Conservation (phyloP, 805 yeast species). For the Groenewaldozyma salmanticensis region DNA sequence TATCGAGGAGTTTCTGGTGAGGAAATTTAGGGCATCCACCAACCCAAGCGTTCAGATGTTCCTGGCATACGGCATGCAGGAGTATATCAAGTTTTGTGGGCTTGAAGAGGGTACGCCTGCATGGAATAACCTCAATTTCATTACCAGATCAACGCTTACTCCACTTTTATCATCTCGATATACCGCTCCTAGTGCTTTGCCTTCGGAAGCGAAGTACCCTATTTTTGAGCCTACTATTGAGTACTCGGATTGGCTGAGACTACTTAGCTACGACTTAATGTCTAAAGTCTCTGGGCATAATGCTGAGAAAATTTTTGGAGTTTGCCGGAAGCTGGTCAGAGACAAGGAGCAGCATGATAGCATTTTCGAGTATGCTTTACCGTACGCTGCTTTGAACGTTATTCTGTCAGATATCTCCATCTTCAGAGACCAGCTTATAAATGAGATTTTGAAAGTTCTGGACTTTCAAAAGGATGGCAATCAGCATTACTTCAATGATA, state of each 20-base stretch:
- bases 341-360: constrained; percentile 51
- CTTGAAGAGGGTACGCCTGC: constrained; percentile 12
- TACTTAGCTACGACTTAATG: constrained; percentile 57
- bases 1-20: constrained; percentile 61
- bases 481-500: constrained; percentile 33
- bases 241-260: constrained; percentile 62
- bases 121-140: constrained; percentile 57
- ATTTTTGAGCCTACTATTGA: constrained; percentile 35
- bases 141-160: constrained; percentile 60
- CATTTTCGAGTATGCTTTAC: constrained; percentile 61
- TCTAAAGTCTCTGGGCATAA: constrained; percentile 29
- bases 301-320: constrained; percentile 42
- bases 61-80: constrained; percentile 84
- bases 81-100: constrained; percentile 57
- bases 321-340: constrained; percentile 54
- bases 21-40: constrained; percentile 81
- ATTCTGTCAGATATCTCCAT: constrained; percentile 39
- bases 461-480: background rate
- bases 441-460: constrained; percentile 55
- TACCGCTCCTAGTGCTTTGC: constrained; percentile 40
- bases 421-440: constrained; percentile 33
- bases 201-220: constrained; percentile 50
- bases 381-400: constrained; percentile 62
- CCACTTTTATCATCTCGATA: constrained; percentile 73
- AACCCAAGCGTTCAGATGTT: constrained; percentile 78